These are phyloP conservation scores for Naganishia friedmannii DNA, from an alignment of 768 basidiomycete genomes.

Conservation along the genomic window DNA sequence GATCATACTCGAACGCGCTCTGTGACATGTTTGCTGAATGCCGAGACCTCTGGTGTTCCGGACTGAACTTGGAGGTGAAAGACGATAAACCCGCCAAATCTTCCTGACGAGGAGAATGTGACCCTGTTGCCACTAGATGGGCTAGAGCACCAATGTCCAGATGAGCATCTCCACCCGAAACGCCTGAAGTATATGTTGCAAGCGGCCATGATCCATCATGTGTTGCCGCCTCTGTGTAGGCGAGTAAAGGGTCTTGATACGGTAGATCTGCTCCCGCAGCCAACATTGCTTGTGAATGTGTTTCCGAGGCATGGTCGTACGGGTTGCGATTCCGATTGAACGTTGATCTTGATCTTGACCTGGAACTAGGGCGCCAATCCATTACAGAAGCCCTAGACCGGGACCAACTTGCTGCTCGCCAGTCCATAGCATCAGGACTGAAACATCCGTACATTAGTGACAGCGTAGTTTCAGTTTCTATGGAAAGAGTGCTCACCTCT, in stretches of 20 bases:
- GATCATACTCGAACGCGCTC: constrained; percentile 37
- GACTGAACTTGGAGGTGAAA: constrained; percentile 18
- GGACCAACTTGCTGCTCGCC: constrained; percentile 68
- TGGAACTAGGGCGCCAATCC: constrained; percentile 69
- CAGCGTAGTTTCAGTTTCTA: constrained; percentile 37
- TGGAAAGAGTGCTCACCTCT: constrained; percentile 55
- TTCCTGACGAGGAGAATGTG: constrained; percentile 3
- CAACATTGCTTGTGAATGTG: constrained; percentile 49
- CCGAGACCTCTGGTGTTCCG: constrained; percentile 2
- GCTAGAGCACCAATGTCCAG: too few species aligned
- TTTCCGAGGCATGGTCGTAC: constrained; percentile 43
- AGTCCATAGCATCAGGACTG: constrained; percentile 51
- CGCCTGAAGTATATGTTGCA: constrained; percentile 7
- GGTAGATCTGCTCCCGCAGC: constrained; percentile 29
- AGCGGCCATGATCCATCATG: constrained; percentile 7
- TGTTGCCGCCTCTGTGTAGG: constrained; percentile 9
- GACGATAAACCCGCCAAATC: constrained; percentile 7
- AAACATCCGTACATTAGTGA: constrained; percentile 53
- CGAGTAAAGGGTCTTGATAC: constrained; percentile 27
- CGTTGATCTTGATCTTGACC: constrained; percentile 60
- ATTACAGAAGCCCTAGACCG: constrained; percentile 69
- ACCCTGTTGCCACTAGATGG: not conserved
- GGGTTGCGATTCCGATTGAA: constrained; percentile 54
- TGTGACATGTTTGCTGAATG: constrained; percentile 2
- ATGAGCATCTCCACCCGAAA: not conserved